phyloP scores from a whole-genome alignment of 2,329 filamentous ascomycete species.

The Fusarium secorum region DNA sequence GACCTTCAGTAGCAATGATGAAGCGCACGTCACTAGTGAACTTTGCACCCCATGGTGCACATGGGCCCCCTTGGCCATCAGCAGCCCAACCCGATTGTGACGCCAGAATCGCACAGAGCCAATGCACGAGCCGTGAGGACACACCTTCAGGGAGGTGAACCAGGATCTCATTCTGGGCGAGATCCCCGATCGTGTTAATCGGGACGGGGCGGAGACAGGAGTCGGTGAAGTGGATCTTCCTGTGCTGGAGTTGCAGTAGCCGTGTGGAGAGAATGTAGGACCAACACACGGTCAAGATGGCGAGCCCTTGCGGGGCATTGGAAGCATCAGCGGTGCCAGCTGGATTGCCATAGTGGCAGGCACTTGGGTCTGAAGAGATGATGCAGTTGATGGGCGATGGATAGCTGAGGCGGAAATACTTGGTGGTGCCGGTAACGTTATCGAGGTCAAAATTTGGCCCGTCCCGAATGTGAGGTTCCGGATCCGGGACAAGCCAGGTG shows the following conservation, averaged over 20 bases:
- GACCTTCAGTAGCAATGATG: slow-evolving; percentile 32
- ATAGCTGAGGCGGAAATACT: slow-evolving; percentile 41
- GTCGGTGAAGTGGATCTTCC: slow-evolving; percentile 37
- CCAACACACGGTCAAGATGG: slow-evolving; percentile 41
- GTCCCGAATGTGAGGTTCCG: slow-evolving; percentile 21
- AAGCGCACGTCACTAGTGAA: slow-evolving; percentile 29
- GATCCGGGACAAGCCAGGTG: slow-evolving; percentile 38
- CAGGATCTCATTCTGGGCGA: slow-evolving; percentile 28
- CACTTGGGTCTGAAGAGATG: slow-evolving; percentile 31
- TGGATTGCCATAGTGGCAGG: slow-evolving; percentile 32
- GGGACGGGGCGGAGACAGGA: slow-evolving; percentile 35
- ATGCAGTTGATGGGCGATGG: slow-evolving; percentile 33
- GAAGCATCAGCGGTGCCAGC: slow-evolving; percentile 26
- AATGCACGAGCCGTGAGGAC: slow-evolving; percentile 37
- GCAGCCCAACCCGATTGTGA: slow-evolving; percentile 33
- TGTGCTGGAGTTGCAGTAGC: slow-evolving; percentile 40
- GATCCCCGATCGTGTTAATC: slow-evolving; percentile 24
- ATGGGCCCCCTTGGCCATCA: slow-evolving; percentile 27
- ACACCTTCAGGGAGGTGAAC: slow-evolving; percentile 30
- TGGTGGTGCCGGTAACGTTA: slow-evolving; percentile 36
- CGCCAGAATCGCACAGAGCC: slow-evolving; percentile 41
- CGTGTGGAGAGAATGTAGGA: slow-evolving; percentile 43
- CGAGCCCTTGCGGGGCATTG: slow-evolving; percentile 37
- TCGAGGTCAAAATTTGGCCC: slow-evolving; percentile 30
- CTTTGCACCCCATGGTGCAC: slow-evolving; percentile 34